Conservation (phyloP, 2,329 filamentous ascomycete genomes). For the Aspergillus flavus region DNA sequence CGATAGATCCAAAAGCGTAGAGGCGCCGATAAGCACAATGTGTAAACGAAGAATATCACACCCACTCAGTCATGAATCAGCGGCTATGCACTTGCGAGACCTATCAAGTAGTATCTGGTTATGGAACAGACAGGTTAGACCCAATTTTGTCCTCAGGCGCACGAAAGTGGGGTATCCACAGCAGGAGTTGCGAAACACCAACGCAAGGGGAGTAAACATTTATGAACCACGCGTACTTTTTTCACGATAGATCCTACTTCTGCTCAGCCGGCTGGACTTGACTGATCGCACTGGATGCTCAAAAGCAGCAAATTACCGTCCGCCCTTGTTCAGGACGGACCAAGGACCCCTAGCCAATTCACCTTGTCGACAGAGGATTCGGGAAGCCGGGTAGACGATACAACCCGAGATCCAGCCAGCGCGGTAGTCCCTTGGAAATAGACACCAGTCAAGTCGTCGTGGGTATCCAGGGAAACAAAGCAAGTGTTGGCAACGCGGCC, state of each 20-base stretch:
- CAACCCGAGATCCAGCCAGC: conserved; percentile 18
- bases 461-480: conserved; percentile 18
- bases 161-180: conserved; percentile 8
- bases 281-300: conserved; percentile 6
- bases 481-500: conserved; percentile 30
- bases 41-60: conserved; percentile 13
- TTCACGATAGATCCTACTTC: background rate
- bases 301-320: conserved; percentile 48
- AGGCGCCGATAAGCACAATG: conserved; percentile 11
- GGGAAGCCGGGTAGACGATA: conserved; percentile 23
- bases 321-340: conserved; percentile 57
- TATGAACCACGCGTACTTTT: background rate
- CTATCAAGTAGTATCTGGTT: conserved; percentile 9
- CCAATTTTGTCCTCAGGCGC: background rate
- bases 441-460: conserved; percentile 16
- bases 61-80: conserved; percentile 16
- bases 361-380: conserved; percentile 35
- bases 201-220: conserved; percentile 8
- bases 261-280: background rate
- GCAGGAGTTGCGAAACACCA: background rate
- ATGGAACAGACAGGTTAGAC: conserved; percentile 2
- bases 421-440: conserved; percentile 20
- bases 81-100: conserved; percentile 6
- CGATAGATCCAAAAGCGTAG: conserved; percentile 4
- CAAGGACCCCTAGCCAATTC: conserved; percentile 50